Evolutionary conservation across 2,329 filamentous ascomycete species (phyloP), one percentile per base, ranked within the genome.

Genomic region (Hypoxylon sp.): DNA sequence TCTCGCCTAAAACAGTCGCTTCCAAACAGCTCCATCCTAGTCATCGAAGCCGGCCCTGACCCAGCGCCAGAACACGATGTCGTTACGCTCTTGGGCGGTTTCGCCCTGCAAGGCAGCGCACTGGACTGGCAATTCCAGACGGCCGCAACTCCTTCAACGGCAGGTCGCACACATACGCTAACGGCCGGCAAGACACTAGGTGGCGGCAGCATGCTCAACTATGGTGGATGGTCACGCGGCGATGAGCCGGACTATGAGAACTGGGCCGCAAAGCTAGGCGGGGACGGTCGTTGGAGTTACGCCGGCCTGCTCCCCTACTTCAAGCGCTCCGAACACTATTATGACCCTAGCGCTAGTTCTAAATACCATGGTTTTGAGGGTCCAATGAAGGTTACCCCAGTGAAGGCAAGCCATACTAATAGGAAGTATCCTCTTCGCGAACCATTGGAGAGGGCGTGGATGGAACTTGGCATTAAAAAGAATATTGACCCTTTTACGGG

Each of bases 221-320:
- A 46, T 75, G 80, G 80, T 5, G 77, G 75, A 4, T 84, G 83
- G 78, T 81, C 81, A 24, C 82, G 84, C 31, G 84, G 84, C 1
- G 78, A 80, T 33, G 74, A 77, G 2, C 72, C 75, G 5, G 84
- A 86, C 69, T 87, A 82, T 67, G 79, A 86, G 22, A 77, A 80
- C 48, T 86, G 84, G 85, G 59, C 74, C 17, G 39, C 73, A 13
- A 22, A 73, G 14, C 70, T 77, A 37, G 52, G 48, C 0, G 60
- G 52, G 10, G 84, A 87, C 59, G 52, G 79, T 0, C 74, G 78
- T 0, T 87, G 84, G 78, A 80, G 78, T 63, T 84, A 82, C 54
- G 74, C 81, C 0, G 78, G 78, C 11, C 79, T 85, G 31, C 74
- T 83, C 5, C 81, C 81, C 0, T 87, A 83, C 72, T 81, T 84